Evolutionary conservation across 2,329 filamentous ascomycete genomes (phyloP), one percentile per base, ranked within the genome.

Genomic region (Penicillium sp.): DNA sequence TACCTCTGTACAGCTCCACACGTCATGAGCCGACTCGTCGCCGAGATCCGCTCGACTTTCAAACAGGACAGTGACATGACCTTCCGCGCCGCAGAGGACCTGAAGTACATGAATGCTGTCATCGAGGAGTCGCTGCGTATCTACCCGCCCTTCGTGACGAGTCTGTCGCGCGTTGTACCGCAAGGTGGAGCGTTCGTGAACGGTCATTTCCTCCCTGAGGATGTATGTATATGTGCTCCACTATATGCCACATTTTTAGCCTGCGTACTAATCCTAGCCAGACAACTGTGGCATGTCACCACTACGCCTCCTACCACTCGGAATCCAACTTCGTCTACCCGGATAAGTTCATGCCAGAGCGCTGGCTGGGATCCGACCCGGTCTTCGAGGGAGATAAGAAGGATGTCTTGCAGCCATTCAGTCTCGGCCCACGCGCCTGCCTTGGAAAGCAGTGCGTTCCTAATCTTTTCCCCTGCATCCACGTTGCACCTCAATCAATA

Each of bases 71-170:
- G 57, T 7, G 56, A 67, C 1, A 79, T 80, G 55, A 60, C 58
- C 0, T 65, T 68, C 7, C 51, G 55, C n/a, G 59, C 57, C 3
- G 60, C 69, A 1, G 50, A 56, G 3, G 25, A 50, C 8, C 62
- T 80, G 7, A 63, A 68, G 0, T 81, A 80, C 58, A 66, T 82
- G 1, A 69, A 72, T 6, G 79, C 78, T 4, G 74, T 73, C 52
- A 72, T 82, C 39, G 73, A 80, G 41, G 79, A 82, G 60, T 66
- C 74, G 0, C 66, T 81, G 53, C 74, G 80, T 16, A 66, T 80
- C 48, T 74, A 74, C 4, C 77, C 80, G 3, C 72, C 77, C 0
- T 73, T 76, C 1, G 67, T 70, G 2, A 65, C 66, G 10, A 63
- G 56, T 23, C 57, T 66, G 12, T 51, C 58, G 4, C 64, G 50